Conservation (phyloP, 148 eudicot species). For the Rhododendron ferrugineum region DNA sequence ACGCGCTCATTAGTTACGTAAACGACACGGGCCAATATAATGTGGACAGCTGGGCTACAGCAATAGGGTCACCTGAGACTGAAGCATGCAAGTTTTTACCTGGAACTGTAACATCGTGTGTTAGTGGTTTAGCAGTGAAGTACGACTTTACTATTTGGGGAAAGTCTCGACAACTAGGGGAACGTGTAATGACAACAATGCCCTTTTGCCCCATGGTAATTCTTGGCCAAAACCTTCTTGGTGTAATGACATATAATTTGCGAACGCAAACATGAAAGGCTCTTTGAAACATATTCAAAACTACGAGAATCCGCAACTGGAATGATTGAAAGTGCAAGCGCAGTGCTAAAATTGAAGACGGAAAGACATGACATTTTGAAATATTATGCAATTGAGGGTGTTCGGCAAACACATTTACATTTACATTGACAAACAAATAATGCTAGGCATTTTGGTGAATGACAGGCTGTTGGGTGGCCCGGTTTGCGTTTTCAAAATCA, state of each 20-base stretch:
- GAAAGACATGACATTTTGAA: too few species aligned
- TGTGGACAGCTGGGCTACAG: not conserved
- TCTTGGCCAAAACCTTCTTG: not conserved
- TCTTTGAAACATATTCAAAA: too few species aligned
- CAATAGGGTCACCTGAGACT: slow-evolving; percentile 9
- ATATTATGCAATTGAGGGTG: too few species aligned
- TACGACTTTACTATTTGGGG: not conserved
- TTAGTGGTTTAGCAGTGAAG: not conserved
- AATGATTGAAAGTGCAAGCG: too few species aligned
- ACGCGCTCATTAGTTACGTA: not conserved
- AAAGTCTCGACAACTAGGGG: not conserved
- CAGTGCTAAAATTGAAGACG: not conserved
- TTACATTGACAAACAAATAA: not conserved
- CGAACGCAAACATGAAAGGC: too few species aligned
- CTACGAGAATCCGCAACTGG: not conserved
- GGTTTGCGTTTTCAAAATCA: not conserved
- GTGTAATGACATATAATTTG: not conserved
- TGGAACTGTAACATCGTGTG: not conserved
- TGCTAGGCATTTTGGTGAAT: not conserved
- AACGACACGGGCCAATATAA: not conserved
- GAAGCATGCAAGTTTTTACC: not conserved
- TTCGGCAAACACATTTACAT: not conserved
- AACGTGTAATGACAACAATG: not conserved
- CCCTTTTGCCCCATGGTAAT: not conserved
- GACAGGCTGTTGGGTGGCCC: not conserved